phyloP scores from a whole-genome alignment of 306 rosid genomes.

The Comarum palustre region DNA sequence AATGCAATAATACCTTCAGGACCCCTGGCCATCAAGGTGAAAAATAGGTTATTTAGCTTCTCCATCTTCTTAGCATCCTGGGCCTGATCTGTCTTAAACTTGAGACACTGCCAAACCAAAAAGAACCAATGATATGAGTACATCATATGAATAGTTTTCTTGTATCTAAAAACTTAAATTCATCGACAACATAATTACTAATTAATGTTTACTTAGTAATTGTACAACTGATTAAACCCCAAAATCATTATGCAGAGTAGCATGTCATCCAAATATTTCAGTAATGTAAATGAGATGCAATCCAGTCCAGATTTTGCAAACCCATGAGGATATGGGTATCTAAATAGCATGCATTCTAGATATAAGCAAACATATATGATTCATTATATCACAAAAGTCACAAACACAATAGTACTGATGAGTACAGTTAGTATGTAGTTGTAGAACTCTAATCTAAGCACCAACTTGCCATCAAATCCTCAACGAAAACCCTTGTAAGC shows the following conservation, averaged over 20 bases:
- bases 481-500: background rate
- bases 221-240: background rate
- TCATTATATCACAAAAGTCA: conserved; percentile 23
- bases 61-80: conserved; percentile 92
- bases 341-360: background rate
- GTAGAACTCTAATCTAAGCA: background rate
- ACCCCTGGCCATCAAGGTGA: conserved; percentile 90
- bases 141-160: background rate
- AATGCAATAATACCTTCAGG: conserved; percentile 57
- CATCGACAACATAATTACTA: too few relatives aligned
- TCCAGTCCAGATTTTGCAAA: conserved; percentile 16
- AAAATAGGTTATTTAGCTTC: conserved; percentile 76
- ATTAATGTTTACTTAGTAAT: too few relatives aligned
- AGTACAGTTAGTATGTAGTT: background rate
- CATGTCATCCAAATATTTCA: background rate
- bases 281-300: background rate
- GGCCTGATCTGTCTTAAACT: conserved; percentile 90
- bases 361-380: conserved; percentile 12
- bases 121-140: conserved; percentile 27
- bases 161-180: background rate
- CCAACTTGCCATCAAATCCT: background rate
- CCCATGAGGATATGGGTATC: conserved; percentile 14
- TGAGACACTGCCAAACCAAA: conserved; percentile 64
- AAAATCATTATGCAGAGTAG: background rate
- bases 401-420: background rate